Evolutionary conservation across 2,329 filamentous ascomycete genomes (phyloP), one percentile per base, ranked within the genome.

Genomic region (Plectosphaerella plurivora): DNA sequence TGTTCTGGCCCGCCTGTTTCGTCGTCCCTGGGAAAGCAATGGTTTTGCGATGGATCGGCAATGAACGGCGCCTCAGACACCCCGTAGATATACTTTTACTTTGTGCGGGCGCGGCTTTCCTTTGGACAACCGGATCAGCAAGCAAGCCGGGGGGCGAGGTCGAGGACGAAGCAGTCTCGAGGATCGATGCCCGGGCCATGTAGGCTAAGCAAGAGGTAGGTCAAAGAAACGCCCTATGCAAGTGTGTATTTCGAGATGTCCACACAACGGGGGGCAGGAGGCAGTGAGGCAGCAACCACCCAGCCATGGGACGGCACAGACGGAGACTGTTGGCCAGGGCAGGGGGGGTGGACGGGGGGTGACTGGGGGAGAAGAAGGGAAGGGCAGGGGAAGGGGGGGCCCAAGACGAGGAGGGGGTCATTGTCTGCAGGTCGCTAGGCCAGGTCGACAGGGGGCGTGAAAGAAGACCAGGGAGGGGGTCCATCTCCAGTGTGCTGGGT

Each of bases 21-120:
- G 50, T 50, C 24, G 52, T 57, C 56, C 56, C 56, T 57, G 50
- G 52, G 56, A 56, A 57, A 57, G 50, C 48, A 50, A 50, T 50
- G 44, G 25, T n/a, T 44, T 22, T 16, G 22, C 33, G 22, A 39
- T 25, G 18, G 35, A 50, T 44, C 39, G 41, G 41, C 41, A 16
- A 16, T 18, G 41, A 20, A 20, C 37, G 14, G 37, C 28, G 28
- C 28, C 51, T 53, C 55, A n/a, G 51, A 44, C 36, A 7, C 48
- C 51, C 46, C 11, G 9, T 12, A 33, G 4, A 33, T 33, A 33
- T 33, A 33, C 28, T 33, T 33, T 33, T 33, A 33, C 28, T 33
- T 33, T 33, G 28, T 33, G 28, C 28, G 28, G 28, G 28, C 28
- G 11, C 28, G 11, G 54, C 50, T 51, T 53, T 51, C 28, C 28